phyloP scores from a whole-genome alignment of 2,329 filamentous ascomycete species.

The Cadophora malorum region DNA sequence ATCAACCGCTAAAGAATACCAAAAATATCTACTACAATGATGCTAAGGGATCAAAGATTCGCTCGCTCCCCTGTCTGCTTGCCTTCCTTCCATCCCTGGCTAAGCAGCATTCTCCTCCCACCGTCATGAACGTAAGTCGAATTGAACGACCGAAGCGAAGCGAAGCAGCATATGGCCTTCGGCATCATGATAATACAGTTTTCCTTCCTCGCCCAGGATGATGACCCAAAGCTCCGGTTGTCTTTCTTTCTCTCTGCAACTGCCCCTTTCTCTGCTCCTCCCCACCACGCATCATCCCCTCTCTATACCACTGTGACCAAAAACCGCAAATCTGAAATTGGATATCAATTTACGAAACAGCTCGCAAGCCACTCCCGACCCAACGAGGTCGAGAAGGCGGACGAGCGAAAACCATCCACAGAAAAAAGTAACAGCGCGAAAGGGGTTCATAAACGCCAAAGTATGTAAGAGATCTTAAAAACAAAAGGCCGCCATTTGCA shows the following conservation, averaged over 20 bases:
- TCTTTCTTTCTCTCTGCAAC: neutral
- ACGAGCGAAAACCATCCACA: conserved; percentile 13
- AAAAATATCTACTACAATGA: conserved; percentile 22
- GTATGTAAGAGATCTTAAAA: conserved; percentile 8
- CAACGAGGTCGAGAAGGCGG: conserved; percentile 6
- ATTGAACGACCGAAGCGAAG: conserved; percentile 21
- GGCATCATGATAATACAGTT: conserved; percentile 18
- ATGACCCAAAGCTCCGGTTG: neutral
- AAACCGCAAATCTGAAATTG: conserved; percentile 21
- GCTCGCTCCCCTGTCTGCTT: neutral
- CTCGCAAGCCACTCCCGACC: conserved; percentile 9
- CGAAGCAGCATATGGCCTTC: neutral
- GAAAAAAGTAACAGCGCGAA: conserved; percentile 16
- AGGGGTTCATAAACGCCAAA: conserved; percentile 27
- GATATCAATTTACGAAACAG: conserved; percentile 35
- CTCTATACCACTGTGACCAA: conserved; percentile 2
- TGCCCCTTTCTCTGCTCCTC: neutral
- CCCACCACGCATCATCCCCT: conserved; percentile 6
- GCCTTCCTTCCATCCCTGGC: neutral
- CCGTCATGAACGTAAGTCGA: conserved; percentile 30
- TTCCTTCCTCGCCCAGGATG: neutral
- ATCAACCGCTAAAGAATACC: conserved; percentile 15
- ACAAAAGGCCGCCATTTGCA: conserved; percentile 8
- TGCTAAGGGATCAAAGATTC: conserved; percentile 1
- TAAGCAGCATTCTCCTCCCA: neutral